Evolutionary conservation across 495 filamentous ascomycete genomes (phyloP), one percentile per base, ranked within the genome.

Genomic region (Endocarpon pusillum): DNA sequence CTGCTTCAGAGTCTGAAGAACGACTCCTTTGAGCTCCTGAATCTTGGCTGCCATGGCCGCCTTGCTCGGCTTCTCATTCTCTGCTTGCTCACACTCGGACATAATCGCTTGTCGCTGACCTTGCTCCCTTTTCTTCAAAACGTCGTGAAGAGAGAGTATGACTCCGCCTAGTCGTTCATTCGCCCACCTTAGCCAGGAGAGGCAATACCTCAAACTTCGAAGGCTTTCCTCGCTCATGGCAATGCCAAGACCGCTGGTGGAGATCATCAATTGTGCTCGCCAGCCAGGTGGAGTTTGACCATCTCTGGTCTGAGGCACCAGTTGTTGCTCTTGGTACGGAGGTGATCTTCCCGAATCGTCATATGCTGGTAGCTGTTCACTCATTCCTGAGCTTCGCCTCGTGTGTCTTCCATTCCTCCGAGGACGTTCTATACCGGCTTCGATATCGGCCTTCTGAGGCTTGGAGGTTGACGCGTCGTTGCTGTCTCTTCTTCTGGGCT

Each of bases 161-260:
- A 79, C 59, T 33, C 71, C 68, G 15, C 69, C 68, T 24, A 96
- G 60, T 47, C 79, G 77, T 9, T 66, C 69, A 41, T 86, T 91
- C 2, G 78, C 77, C 64, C 71, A 70, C 27, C 69, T 64, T n/a
- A 94, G 60, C 62, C 77, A 75, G 14, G 65, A 61, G 11, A 94
- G 57, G 43, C 81, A 89, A 43, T 75, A 81, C 44, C 75, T 77
- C 18, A 96, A 58, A 37, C 71, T 81, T 9, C 68, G 62, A 9
- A 91, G 57, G 29, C 78, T 85, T 44, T 83, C 76, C 15, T 91
- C 80, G 44, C 74, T 85, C 66, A 96, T 80, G 0, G 87, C 83
- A 14, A 85, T 75, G 21, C 81, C 77, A 2, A 94, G 61, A 0
- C 81, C 83, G 0, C 80, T 86, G 0, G 85, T 91, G 10, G 74